Conservation (phyloP, 2,329 filamentous ascomycete genomes). For the Rhynchosporium secalis region DNA sequence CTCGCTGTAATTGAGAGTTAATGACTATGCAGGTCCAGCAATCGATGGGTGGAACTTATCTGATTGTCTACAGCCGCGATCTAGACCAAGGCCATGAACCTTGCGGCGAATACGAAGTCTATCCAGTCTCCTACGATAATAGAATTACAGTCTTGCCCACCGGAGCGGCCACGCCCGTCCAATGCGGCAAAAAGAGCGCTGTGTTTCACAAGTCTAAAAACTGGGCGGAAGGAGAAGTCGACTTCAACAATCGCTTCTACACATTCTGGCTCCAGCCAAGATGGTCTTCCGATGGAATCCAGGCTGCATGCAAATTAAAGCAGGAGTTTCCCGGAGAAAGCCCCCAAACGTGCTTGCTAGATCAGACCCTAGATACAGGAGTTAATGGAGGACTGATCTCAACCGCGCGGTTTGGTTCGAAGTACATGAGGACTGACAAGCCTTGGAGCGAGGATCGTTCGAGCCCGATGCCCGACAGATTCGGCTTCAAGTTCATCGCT, state of each 20-base stretch:
- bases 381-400: background rate
- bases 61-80: conserved; percentile 11
- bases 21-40: background rate
- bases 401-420: background rate
- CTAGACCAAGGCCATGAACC: background rate
- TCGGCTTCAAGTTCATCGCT: conserved; percentile 12
- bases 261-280: background rate
- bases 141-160: background rate
- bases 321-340: background rate
- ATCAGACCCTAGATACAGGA: background rate
- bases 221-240: background rate
- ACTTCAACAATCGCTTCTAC: background rate
- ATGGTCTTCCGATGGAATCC: background rate
- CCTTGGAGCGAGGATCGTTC: background rate
- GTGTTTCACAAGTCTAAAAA: background rate
- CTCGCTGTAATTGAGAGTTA: background rate
- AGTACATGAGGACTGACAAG: background rate
- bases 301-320: background rate
- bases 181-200: background rate
- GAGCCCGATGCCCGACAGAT: background rate
- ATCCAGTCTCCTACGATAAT: background rate
- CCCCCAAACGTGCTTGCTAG: background rate
- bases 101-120: background rate
- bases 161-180: background rate
- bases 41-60: background rate